Evolutionary conservation across 192 early-diverging fungal species (phyloP), one percentile per base, ranked within the genome.

Genomic region (Blastocladiella britannica): DNA sequence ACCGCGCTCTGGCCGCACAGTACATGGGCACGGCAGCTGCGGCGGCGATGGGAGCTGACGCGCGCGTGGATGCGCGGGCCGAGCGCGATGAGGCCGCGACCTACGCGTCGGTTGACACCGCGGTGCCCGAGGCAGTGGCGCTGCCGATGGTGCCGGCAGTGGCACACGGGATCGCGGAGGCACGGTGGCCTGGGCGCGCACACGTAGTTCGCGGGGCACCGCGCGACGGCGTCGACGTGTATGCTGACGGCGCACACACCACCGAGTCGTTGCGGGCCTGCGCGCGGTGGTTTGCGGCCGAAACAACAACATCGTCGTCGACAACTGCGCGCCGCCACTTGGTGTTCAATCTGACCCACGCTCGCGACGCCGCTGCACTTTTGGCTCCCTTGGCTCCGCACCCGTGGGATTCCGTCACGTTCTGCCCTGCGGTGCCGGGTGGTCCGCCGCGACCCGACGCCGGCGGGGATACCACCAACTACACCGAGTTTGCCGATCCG

Each of bases 231-330:
- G 62, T 84, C 2, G 74, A 55, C 1, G 95, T 86, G 84, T 83
- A 78, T 66, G 69, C 93, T 53, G 94, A 98, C 67, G 94, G 94
- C 28, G 94, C 94, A 1, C 94, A 98, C 63, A 98, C 94, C 0
- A 63, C 70, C 6, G 94, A 98, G 65, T 89, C 86, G 62, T 74
- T 91, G 43, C 67, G 72, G 29, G 76, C 75, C 0, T 80, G 78
- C 30, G 70, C 63, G 15, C 53, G 58, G 30, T 80, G 78, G 81
- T 82, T 77, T 59, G 60, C 62, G 37, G 66, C 66, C 2, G 61
- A 54, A 5, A 53, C 51, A 12, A 20, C 23, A 1, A 58, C 62
- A 28, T 57, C 56, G 59, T 61, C 53, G 65, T 1, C 5, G 7
- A 23, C 25, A 9, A 43, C 26, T 27, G 28, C 22, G 51, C 53